phyloP scores from a whole-genome alignment of 2,329 filamentous ascomycete species.

The Ilyonectria robusta region DNA sequence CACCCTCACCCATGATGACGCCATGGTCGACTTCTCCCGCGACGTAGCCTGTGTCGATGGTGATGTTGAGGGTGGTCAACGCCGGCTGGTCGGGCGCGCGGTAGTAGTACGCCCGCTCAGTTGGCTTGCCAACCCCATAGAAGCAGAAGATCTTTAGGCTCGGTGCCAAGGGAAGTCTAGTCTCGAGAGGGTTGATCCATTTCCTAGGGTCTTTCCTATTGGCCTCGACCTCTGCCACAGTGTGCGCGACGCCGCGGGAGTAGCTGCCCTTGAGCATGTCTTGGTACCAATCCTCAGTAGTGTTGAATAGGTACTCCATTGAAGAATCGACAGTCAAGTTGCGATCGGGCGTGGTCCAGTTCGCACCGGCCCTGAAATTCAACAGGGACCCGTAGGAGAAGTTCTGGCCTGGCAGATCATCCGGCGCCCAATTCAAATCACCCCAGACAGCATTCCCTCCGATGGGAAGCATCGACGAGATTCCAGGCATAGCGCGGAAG shows the following conservation, averaged over 20 bases:
- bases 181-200: slow-evolving; percentile 96
- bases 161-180: slow-evolving; percentile 87
- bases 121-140: slow-evolving; percentile 94
- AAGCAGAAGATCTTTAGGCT: slow-evolving; percentile 97
- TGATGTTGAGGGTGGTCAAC: slow-evolving; percentile 79
- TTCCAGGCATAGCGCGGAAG: slow-evolving; percentile 96
- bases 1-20: slow-evolving; percentile 95
- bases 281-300: slow-evolving; percentile 88
- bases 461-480: slow-evolving; percentile 96
- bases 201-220: slow-evolving; percentile 84
- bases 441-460: slow-evolving; percentile 97
- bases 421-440: slow-evolving; percentile 87
- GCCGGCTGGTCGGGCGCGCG: slow-evolving; percentile 75
- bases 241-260: slow-evolving; percentile 90
- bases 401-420: slow-evolving; percentile 82
- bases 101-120: slow-evolving; percentile 94
- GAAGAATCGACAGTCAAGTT: slow-evolving; percentile 89
- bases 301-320: slow-evolving; percentile 82
- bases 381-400: slow-evolving; percentile 85
- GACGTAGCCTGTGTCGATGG: slow-evolving; percentile 77
- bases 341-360: slow-evolving; percentile 72
- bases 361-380: slow-evolving; percentile 81
- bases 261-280: slow-evolving; percentile 81
- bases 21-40: slow-evolving; percentile 81
- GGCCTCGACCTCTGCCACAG: slow-evolving; percentile 81